Percentiles rank a stretch among this genome's conserved stretches.
Conservation (phyloP, 768 basidiomycete species). For the Boletus speciosus region DNA sequence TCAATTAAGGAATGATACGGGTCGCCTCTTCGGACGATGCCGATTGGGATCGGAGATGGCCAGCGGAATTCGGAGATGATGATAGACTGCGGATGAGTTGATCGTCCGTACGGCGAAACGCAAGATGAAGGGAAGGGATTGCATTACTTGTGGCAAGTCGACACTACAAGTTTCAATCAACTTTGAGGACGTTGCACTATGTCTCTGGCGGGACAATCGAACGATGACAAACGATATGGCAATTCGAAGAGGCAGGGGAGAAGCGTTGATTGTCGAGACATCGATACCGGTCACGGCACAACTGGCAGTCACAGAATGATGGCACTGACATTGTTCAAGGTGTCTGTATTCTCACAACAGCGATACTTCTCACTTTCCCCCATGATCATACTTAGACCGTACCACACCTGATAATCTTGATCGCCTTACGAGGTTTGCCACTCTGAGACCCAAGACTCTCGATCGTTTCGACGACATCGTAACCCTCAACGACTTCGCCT, state of each 20-base stretch:
- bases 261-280: neutral
- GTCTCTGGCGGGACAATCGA: too few relatives aligned
- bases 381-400: neutral
- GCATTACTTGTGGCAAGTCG: too few relatives aligned
- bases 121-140: too few relatives aligned
- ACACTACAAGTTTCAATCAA: too few relatives aligned
- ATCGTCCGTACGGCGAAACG: too few relatives aligned
- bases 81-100: too few relatives aligned
- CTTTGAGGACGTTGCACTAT: too few relatives aligned
- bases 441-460: neutral
- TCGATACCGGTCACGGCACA: neutral
- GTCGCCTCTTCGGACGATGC: conserved; percentile 6
- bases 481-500: conserved; percentile 8
- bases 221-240: too few relatives aligned
- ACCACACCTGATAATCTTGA: conserved; percentile 2
- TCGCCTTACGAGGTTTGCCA: neutral
- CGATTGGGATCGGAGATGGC: conserved; percentile 1
- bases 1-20: too few relatives aligned
- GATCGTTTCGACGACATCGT: neutral
- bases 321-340: neutral
- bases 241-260: too few relatives aligned
- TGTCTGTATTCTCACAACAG: neutral
- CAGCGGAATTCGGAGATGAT: conserved; percentile 1
- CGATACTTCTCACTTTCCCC: neutral
- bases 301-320: neutral